Percentiles rank a stretch among this genome's conserved stretches.
Conservation (phyloP, 805 yeast species). For the Saccharomycopsis sp. region DNA sequence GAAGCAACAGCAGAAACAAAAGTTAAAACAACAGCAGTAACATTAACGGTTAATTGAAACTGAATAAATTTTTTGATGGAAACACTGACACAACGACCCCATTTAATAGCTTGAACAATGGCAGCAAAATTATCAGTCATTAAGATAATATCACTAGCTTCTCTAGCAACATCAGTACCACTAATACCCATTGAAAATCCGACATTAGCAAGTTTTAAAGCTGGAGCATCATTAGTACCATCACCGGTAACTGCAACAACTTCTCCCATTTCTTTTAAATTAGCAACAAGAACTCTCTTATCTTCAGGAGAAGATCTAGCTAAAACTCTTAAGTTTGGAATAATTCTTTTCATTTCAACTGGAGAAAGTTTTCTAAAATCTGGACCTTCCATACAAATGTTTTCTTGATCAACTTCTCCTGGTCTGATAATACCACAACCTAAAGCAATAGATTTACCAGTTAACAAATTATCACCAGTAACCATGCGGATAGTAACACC, state of each 20-base stretch:
- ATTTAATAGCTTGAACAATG: conserved; percentile 91
- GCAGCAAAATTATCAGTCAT: conserved; percentile 93
- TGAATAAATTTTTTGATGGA: conserved; percentile 94
- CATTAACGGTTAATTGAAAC: conserved; percentile 91
- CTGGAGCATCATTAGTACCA: conserved; percentile 99
- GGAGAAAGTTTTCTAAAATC: conserved; percentile 58
- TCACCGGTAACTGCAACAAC: conserved; percentile 99
- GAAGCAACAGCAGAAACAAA: conserved; percentile 90
- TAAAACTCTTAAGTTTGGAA: conserved; percentile 71
- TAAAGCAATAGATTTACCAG: conserved; percentile 85
- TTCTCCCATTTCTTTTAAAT: conserved; percentile 70
- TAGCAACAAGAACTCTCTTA: conserved; percentile 75
- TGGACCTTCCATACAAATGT: conserved; percentile 83
- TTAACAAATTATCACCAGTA: conserved; percentile 88
- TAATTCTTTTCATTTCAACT: conserved; percentile 43
- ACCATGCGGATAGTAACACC: conserved; percentile 97
- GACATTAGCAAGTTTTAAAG: conserved; percentile 90
- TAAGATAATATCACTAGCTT: conserved; percentile 85
- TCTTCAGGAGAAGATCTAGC: conserved; percentile 97
- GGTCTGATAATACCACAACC: conserved; percentile 66
- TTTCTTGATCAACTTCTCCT: conserved; percentile 42
- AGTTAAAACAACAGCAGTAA: conserved; percentile 92
- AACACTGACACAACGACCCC: conserved; percentile 96
- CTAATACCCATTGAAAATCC: conserved; percentile 98
- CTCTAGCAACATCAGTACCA: conserved; percentile 98